Conservation (phyloP, 306 rosid genomes). For the Ormosia semicastrata region DNA sequence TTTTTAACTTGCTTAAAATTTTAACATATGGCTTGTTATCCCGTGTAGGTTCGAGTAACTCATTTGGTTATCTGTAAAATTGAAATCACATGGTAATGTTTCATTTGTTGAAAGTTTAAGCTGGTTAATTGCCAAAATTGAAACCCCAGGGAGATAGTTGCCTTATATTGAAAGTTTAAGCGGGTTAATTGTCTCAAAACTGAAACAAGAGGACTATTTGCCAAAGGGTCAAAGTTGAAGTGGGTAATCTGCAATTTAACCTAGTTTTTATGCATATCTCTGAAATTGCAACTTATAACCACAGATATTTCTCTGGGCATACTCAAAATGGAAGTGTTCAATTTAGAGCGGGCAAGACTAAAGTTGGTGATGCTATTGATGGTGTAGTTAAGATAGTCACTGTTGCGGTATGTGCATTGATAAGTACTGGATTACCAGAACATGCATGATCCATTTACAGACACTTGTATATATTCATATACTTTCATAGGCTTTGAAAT, state of each 20-base stretch:
- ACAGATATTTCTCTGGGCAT: constrained; percentile 88
- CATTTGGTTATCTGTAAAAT: neutral
- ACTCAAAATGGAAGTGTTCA: constrained; percentile 49
- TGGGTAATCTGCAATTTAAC: constrained; percentile 10
- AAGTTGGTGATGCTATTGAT: constrained; percentile 59
- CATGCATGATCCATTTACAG: neutral
- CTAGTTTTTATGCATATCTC: neutral
- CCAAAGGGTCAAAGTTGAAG: constrained; percentile 13
- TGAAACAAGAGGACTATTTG: neutral
- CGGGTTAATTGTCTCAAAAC: neutral
- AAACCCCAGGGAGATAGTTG: neutral
- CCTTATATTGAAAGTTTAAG: neutral
- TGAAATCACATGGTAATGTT: neutral
- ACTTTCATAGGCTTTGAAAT: neutral
- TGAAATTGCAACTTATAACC: constrained; percentile 23
- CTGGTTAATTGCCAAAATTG: neutral
- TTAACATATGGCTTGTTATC: neutral
- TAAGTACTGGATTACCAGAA: neutral
- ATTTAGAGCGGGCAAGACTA: constrained; percentile 67
- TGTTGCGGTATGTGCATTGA: constrained; percentile 63
- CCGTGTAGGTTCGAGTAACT: neutral
- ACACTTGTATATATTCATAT: neutral
- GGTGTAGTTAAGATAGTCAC: constrained; percentile 81
- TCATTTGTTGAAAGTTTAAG: neutral
- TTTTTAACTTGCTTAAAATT: constrained; percentile 5